phyloP scores from a whole-genome alignment of 371 early-diverging fungal species.

The Lichtheimia ramosa region DNA sequence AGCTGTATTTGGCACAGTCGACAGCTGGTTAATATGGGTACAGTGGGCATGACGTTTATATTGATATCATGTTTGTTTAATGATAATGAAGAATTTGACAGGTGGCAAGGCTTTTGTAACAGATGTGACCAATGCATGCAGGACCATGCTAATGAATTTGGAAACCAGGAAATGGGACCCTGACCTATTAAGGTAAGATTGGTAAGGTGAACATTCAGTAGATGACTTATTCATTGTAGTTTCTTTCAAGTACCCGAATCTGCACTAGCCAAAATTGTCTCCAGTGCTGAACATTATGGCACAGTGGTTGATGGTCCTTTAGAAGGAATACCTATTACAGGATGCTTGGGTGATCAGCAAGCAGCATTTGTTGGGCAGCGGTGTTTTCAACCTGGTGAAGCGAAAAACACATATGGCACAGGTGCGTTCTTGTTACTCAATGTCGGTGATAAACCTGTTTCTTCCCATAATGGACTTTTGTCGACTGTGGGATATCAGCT shows the following conservation, averaged over 20 bases:
- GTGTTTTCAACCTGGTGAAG: slow-evolving; percentile 85
- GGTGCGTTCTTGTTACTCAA: slow-evolving; percentile 96
- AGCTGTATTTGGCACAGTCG: slow-evolving; percentile 86
- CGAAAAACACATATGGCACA: slow-evolving; percentile 96
- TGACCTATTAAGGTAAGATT: slow-evolving; percentile 56
- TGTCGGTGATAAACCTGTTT: slow-evolving; percentile 80
- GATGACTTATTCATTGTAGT: slow-evolving; percentile 9
- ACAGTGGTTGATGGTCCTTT: slow-evolving; percentile 60
- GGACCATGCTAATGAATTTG: slow-evolving; percentile 92
- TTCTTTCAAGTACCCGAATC: slow-evolving; percentile 71
- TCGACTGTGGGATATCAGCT: slow-evolving; percentile 93
- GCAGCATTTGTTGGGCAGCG: slow-evolving; percentile 95
- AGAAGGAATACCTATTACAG: slow-evolving; percentile 73
- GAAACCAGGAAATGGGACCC: slow-evolving; percentile 78
- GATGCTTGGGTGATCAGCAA: slow-evolving; percentile 96
- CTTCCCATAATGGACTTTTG: slow-evolving; percentile 83
- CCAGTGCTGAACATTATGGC: slow-evolving; percentile 85
- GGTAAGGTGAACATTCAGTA: not conserved
- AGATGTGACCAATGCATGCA: slow-evolving; percentile 92
- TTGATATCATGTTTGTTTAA: not conserved
- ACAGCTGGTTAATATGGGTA: slow-evolving; percentile 90
- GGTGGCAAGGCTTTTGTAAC: slow-evolving; percentile 78
- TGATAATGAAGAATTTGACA: slow-evolving; percentile 68
- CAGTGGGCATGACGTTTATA: slow-evolving; percentile 6
- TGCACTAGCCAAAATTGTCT: slow-evolving; percentile 76